Evolutionary conservation across 805 yeast species (phyloP), one percentile per base, ranked within the genome.

Genomic region (Ogataea trehalophila): DNA sequence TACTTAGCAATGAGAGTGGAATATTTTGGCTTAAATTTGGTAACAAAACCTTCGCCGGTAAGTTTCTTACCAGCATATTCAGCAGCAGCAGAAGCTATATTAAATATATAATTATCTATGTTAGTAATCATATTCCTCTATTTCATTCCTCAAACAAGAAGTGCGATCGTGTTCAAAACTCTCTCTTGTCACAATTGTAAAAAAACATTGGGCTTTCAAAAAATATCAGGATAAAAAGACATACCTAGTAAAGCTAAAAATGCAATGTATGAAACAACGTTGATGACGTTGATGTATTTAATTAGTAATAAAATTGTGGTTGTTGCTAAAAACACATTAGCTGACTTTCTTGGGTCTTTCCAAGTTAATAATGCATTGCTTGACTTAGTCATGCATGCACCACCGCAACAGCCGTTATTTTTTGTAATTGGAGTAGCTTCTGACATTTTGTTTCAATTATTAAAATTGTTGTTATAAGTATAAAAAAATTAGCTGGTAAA

Each of bases 21-120:
- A 41, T 68, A 62, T n/a, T 78, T 71, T 46, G 94, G 88, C 65
- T 77, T 83, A 74, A 85, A 81, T 59, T 82, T 79, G 51, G 90
- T 77, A 51, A 92, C 83, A 53, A 91, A 75, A 17, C 97, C 97
- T 61, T 75, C 73, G 55, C 96, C 96, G 43, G 87, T 76, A 55
- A 85, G 68, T 39, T 80, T 58, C 62, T 85, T 85, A 52, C 95
- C 85, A 48, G 75, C 73, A 62, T 83, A 86, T 72, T 91, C 97
- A 47, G 83, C 86, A 47, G 78, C 73, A 44, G 90, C 94, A 43
- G 92, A 76, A 29, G 77, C 61, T 59, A 54, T 22, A 41, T 41
- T 15, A 23, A 31, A 4, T 14, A 15, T n/a, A 48, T 48, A 50
- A 53, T 15, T 8, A 2, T 11, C 2, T 33, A 33, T 20, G 39